phyloP scores from a whole-genome alignment of 2,329 filamentous ascomycete genomes.

The Fusarium annulatum region DNA sequence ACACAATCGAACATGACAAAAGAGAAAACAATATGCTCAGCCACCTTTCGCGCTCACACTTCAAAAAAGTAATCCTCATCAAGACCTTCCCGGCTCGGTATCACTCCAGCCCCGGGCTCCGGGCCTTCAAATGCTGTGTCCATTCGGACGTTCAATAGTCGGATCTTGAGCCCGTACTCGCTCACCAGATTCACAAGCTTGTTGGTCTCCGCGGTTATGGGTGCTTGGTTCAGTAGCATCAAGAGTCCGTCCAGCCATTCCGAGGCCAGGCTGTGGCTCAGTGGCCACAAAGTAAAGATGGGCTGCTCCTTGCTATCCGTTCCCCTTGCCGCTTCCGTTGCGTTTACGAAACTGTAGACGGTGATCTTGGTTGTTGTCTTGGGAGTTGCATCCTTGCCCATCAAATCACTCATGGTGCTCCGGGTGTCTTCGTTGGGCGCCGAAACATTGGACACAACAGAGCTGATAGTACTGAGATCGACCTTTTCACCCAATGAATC shows the following conservation, averaged over 20 bases:
- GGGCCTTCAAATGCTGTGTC: conserved; percentile 78
- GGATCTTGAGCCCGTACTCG: conserved; percentile 92
- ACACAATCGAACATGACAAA: conserved; percentile 36
- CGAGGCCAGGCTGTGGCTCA: conserved; percentile 83
- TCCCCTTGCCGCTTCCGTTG: conserved; percentile 52
- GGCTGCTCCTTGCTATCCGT: conserved; percentile 70
- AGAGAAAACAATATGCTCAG: conserved; percentile 5
- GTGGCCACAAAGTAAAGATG: conserved; percentile 84
- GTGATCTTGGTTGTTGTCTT: conserved; percentile 85
- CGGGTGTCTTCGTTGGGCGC: conserved; percentile 66
- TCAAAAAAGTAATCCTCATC: conserved; percentile 97
- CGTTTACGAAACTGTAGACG: conserved; percentile 77
- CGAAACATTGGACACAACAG: conserved; percentile 92
- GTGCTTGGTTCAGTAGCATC: conserved; percentile 94
- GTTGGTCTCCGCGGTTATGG: conserved; percentile 96
- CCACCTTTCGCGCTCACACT: conserved; percentile 55
- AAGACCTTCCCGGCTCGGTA: conserved; percentile 85
- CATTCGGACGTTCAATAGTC: conserved; percentile 89
- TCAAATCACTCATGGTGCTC: conserved; percentile 57
- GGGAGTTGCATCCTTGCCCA: conserved; percentile 51
- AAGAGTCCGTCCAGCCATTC: conserved; percentile 97
- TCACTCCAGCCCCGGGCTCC: conserved; percentile 74
- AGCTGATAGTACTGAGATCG: conserved; percentile 88
- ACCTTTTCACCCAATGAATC: conserved; percentile 83
- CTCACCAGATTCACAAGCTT: conserved; percentile 87